Evolutionary conservation across 2,329 filamentous ascomycete species (phyloP), one percentile per base, ranked within the genome.

Genomic region (Mollisiaceae sp.): DNA sequence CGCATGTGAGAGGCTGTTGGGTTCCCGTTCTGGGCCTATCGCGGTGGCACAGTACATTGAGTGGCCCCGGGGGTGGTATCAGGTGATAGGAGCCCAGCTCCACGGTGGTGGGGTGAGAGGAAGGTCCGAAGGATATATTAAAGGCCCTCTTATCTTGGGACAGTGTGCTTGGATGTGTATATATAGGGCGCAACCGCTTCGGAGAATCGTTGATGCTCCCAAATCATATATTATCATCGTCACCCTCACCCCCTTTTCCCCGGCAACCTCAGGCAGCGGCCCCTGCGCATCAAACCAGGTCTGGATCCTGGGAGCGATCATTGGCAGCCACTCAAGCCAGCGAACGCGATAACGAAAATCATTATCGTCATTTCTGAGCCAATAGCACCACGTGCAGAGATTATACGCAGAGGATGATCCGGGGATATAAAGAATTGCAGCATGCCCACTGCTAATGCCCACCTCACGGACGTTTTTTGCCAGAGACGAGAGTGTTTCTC

Each of bases 331-430:
- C 20, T n/a, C 32, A 9, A 22, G 15, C 35, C 14, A 18, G 43
- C 45, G 20, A 50, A 59, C 38, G 38, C 57, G 24, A 59, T 45
- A 32, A 58, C 14, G 35, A 22, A 45, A 12, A 24, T 27, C 57
- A 14, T 45, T 52, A 52, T 52, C 43, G 59, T 38, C 35, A 18
- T 60, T 12, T 60, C 43, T 60, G 14, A 24, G 27, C 59, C 59
- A 60, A 60, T 60, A 43, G 27, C 32, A 36, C 57, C 66, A 68
- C 64, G 66, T 68, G 66, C 52, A 55, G 24, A 58, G 39, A 63
- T 38, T 57, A 63, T 55, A 57, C 45, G 64, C 54, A 38, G 39
- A 50, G n/a, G 38, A 59, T 35, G 47, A 32, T 47, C 32, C 50
- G 38, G 47, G 47, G 62, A 67, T 67, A 67, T 67, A 67, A 64